phyloP scores from a whole-genome alignment of 2,329 filamentous ascomycete species.

The Colletotrichum plurivorum region DNA sequence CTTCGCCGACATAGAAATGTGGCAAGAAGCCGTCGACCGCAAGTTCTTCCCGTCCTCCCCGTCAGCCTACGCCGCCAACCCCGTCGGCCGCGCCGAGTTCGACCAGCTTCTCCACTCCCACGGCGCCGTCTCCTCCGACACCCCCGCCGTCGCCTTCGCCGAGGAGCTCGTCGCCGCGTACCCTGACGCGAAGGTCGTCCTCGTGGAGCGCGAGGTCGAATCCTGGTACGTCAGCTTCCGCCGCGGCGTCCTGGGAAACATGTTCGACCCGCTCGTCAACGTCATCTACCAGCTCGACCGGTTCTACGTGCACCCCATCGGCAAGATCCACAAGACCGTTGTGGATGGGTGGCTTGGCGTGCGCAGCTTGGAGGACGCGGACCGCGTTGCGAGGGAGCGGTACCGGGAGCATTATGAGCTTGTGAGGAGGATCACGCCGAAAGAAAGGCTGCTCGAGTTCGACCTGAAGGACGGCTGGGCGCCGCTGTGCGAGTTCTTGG shows the following conservation, averaged over 20 bases:
- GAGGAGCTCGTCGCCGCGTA: slow-evolving; percentile 57
- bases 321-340: slow-evolving; percentile 9
- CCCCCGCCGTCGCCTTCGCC: slow-evolving; percentile 52
- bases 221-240: slow-evolving; percentile 46
- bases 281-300: slow-evolving; percentile 16
- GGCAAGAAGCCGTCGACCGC: slow-evolving; percentile 43
- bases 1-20: slow-evolving; percentile 43
- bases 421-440: slow-evolving; percentile 26
- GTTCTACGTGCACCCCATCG: slow-evolving; percentile 32
- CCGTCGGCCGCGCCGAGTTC: slow-evolving; percentile 39
- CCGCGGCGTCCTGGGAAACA: slow-evolving; percentile 20
- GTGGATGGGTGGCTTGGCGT: slow-evolving; percentile 28
- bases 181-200: slow-evolving; percentile 58
- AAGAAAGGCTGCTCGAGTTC: slow-evolving; percentile 42
- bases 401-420: slow-evolving; percentile 35
- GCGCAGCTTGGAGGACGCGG: slow-evolving; percentile 5
- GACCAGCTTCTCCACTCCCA: slow-evolving; percentile 43
- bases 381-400: slow-evolving; percentile 16
- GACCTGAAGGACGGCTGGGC: slow-evolving; percentile 40
- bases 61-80: not conserved
- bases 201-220: slow-evolving; percentile 47
- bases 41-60: slow-evolving; percentile 40
- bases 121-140: slow-evolving; percentile 55
- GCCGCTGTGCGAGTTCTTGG: slow-evolving; percentile 41
- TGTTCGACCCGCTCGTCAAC: slow-evolving; percentile 1